These are phyloP conservation scores for Solanum virginianum DNA, from an alignment of 257 asterid species.

Conservation along the genomic window DNA sequence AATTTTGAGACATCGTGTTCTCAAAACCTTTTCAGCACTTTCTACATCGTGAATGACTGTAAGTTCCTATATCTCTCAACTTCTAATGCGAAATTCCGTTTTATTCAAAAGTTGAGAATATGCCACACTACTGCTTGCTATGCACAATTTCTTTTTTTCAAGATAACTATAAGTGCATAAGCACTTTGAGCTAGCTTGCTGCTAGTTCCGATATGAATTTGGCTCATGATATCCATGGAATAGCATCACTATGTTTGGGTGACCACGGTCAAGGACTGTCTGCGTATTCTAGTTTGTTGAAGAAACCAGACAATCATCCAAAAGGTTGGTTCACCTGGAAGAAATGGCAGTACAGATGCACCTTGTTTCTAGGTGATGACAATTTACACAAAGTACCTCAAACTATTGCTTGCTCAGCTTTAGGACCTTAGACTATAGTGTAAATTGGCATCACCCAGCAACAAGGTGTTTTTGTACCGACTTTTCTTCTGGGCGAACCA, in stretches of 20 bases:
- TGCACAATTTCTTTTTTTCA: background rate
- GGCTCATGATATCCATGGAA: background rate
- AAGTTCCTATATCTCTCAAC: no score
- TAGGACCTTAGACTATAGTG: background rate
- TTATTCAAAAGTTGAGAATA: background rate
- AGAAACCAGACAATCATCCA: no score
- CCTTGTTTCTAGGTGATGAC: background rate
- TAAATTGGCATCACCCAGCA: no score
- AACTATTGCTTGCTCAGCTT: background rate
- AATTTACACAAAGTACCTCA: background rate
- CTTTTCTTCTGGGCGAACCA: no score
- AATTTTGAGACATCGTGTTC: no score
- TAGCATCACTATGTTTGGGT: background rate
- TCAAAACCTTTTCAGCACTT: no score
- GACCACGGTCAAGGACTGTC: background rate
- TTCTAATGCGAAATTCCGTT: background rate
- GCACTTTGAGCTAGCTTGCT: background rate
- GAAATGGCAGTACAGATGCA: background rate
- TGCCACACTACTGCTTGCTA: background rate
- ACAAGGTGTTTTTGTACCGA: no score
- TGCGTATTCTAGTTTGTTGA: no score
- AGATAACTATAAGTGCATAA: background rate
- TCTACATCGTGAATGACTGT: background rate
- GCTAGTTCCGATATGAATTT: background rate
- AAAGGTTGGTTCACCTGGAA: background rate